Conservation (phyloP, 2,329 filamentous ascomycete genomes). For the Diaporthe aspalathi region DNA sequence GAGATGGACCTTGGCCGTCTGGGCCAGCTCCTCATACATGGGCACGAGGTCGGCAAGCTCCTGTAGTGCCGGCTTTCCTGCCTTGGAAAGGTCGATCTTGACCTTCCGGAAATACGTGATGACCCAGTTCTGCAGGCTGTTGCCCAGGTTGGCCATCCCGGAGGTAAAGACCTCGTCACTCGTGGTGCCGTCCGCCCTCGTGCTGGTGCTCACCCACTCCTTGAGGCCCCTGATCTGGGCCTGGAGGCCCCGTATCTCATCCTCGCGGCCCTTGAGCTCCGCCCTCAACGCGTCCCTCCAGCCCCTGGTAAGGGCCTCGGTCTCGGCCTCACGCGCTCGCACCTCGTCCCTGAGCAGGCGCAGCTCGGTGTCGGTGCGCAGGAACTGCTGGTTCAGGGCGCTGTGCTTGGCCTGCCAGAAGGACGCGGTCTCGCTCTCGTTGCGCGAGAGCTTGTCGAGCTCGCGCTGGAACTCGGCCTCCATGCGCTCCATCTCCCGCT, state of each 20-base stretch:
- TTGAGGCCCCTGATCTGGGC: slow-evolving; percentile 75
- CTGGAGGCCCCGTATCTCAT: slow-evolving; percentile 65
- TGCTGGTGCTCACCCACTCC: slow-evolving; percentile 76
- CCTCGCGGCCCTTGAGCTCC: slow-evolving; percentile 62
- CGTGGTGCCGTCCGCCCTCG: slow-evolving; percentile 69
- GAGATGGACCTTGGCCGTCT: slow-evolving; percentile 68
- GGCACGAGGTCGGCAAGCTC: slow-evolving; percentile 64
- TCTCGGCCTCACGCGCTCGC: slow-evolving; percentile 59
- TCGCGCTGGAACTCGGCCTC: slow-evolving; percentile 65
- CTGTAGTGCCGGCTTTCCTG: slow-evolving; percentile 54
- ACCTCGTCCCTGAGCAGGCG: slow-evolving; percentile 62
- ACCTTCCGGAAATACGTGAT: slow-evolving; percentile 75
- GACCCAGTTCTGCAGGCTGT: slow-evolving; percentile 80
- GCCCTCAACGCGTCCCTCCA: slow-evolving; percentile 60
- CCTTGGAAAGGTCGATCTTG: slow-evolving; percentile 63
- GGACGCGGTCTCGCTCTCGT: slow-evolving; percentile 65
- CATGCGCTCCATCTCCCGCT: slow-evolving; percentile 64
- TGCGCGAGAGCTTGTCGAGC: slow-evolving; percentile 63
- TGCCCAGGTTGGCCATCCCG: slow-evolving; percentile 69
- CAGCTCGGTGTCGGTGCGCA: slow-evolving; percentile 64
- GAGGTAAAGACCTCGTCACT: slow-evolving; percentile 76
- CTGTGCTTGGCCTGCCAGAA: slow-evolving; percentile 70
- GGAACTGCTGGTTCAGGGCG: slow-evolving; percentile 62
- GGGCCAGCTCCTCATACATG: slow-evolving; percentile 66
- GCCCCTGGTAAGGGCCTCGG: slow-evolving; percentile 59